Evolutionary conservation across 768 basidiomycete species (phyloP).

Genomic region (Pulveroboletus sp.): DNA sequence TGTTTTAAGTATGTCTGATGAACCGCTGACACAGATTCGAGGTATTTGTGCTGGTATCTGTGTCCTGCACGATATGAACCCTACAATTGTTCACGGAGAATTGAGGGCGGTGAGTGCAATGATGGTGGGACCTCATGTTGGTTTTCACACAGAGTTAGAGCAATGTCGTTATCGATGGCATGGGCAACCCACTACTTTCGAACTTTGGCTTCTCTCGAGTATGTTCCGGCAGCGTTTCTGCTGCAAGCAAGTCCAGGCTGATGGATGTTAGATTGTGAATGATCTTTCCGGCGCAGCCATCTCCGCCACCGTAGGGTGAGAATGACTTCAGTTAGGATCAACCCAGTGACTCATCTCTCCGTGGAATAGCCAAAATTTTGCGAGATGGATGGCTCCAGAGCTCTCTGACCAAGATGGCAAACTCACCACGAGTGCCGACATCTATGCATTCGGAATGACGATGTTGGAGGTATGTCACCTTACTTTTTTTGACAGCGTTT

Average conservation of each 20-base stretch:
- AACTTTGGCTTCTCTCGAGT: background rate
- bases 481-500: background rate
- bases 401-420: background rate
- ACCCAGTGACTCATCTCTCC: background rate
- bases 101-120: background rate
- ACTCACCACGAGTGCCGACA: background rate
- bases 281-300: background rate
- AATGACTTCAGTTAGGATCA: too few species aligned
- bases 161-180: background rate
- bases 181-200: too few species aligned
- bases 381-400: background rate
- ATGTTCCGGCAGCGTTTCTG: background rate
- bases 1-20: background rate
- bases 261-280: background rate
- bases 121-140: background rate
- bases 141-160: background rate
- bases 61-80: background rate
- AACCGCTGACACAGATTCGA: background rate
- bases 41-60: background rate
- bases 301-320: background rate
- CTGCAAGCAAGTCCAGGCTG: background rate
- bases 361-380: background rate
- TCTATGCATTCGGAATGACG: background rate
- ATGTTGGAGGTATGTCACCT: background rate
- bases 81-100: background rate